phyloP scores from a whole-genome alignment of 2,329 filamentous ascomycete species.

The Westerdykella ornata region DNA sequence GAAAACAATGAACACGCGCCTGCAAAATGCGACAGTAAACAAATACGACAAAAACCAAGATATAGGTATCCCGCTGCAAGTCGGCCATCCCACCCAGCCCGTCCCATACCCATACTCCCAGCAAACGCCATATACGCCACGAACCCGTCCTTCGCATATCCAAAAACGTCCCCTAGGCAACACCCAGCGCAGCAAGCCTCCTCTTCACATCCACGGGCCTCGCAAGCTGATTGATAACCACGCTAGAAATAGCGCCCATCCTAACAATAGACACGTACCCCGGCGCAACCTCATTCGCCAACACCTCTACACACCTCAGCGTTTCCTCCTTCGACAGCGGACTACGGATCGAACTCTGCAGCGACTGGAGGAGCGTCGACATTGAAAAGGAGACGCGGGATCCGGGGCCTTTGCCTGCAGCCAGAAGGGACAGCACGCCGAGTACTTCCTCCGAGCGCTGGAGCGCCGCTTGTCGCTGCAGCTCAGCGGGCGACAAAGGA shows the following conservation, averaged over 20 bases:
- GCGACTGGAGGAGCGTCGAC: slow-evolving; percentile 36
- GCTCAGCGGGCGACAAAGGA: slow-evolving; percentile 38
- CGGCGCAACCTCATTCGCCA: slow-evolving; percentile 41
- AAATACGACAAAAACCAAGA: no score
- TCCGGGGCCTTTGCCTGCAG: slow-evolving; percentile 28
- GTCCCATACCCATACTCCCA: no score
- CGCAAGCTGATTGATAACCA: slow-evolving; percentile 38
- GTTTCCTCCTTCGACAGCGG: slow-evolving; percentile 43
- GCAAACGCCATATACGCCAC: no score
- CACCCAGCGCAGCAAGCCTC: slow-evolving; percentile 28
- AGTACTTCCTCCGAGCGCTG: slow-evolving; percentile 44
- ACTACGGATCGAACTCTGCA: slow-evolving; percentile 43
- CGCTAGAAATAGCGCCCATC: slow-evolving; percentile 38
- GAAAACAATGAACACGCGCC: no score
- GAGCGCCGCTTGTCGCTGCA: slow-evolving; percentile 43
- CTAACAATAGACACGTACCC: slow-evolving; percentile 39
- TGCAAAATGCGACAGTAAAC: no score
- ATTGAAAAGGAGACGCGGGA: slow-evolving; percentile 42
- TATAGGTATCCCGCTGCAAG: no score
- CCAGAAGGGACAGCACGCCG: slow-evolving; percentile 39
- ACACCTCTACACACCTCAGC: slow-evolving; percentile 38
- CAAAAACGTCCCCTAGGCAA: background rate
- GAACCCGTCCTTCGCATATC: no score
- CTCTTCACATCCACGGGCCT: slow-evolving; percentile 30
- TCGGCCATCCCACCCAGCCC: no score